Conservation (phyloP, 768 basidiomycete genomes). For the Tricholoma furcatifolium region DNA sequence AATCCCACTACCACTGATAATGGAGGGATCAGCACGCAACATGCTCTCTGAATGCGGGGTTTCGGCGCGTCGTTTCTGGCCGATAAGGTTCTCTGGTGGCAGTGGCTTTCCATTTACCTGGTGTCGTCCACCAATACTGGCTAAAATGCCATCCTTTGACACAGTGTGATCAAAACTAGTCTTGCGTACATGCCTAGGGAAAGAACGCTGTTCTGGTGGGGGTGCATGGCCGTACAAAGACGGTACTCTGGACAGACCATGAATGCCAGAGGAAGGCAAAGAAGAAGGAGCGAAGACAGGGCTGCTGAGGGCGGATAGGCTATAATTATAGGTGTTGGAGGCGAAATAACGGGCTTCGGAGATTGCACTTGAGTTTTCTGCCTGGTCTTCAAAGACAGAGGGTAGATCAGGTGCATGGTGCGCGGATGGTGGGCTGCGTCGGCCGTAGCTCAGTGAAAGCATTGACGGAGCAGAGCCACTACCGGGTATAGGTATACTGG, state of each 20-base stretch:
- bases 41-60: conserved; percentile 79
- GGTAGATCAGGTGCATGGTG: conserved; percentile 40
- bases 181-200: conserved; percentile 88
- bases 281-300: conserved; percentile 67
- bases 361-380: conserved; percentile 34
- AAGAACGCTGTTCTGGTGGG: conserved; percentile 45
- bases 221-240: conserved; percentile 36
- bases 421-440: conserved; percentile 45
- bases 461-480: conserved; percentile 33
- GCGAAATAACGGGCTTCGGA: conserved; percentile 26
- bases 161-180: conserved; percentile 96
- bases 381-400: conserved; percentile 44
- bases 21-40: conserved; percentile 74
- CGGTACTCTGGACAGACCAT: conserved; percentile 48
- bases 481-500: conserved; percentile 38
- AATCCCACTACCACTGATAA: conserved; percentile 36
- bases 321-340: conserved; percentile 33
- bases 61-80: conserved; percentile 80
- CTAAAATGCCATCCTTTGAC: conserved; percentile 58
- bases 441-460: conserved; percentile 35
- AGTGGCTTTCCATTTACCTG: conserved; percentile 79
- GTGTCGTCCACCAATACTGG: conserved; percentile 65
- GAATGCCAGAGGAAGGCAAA: conserved; percentile 68
- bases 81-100: conserved; percentile 60
- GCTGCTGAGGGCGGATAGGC: conserved; percentile 40